These are phyloP conservation scores for Verticillium tricorpus DNA, from an alignment of 2,329 filamentous ascomycete genomes.

Conservation along the genomic window DNA sequence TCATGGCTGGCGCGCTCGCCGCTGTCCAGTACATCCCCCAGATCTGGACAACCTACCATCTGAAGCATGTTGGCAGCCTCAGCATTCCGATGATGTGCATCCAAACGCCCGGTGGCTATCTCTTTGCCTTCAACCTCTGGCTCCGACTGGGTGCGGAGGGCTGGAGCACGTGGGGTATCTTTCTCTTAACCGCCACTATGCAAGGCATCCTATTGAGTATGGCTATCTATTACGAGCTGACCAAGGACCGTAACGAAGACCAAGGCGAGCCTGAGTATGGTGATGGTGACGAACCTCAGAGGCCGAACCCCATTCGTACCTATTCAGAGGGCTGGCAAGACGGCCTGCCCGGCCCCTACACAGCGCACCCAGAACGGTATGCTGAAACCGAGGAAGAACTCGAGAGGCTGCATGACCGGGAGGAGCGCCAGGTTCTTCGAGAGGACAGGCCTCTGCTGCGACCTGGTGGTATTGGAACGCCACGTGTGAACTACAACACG, in stretches of 20 bases:
- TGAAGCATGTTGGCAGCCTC: conserved; percentile 84
- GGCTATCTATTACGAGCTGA: conserved; percentile 72
- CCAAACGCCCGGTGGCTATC: conserved; percentile 86
- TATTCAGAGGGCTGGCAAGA: conserved; percentile 49
- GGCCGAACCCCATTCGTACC: conserved; percentile 35
- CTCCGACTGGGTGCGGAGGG: conserved; percentile 73
- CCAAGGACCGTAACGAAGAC: conserved; percentile 28
- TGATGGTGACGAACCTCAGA: conserved; percentile 16
- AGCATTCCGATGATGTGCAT: conserved; percentile 99
- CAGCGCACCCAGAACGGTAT: conserved; percentile 47
- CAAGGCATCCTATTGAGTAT: conserved; percentile 78
- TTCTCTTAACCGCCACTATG: conserved; percentile 77
- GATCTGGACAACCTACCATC: conserved; percentile 82
- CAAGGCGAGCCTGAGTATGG: not conserved
- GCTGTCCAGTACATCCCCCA: conserved; percentile 92
- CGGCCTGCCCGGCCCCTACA: conserved; percentile 45
- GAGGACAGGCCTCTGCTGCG: conserved; percentile 47
- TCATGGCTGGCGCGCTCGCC: conserved; percentile 73
- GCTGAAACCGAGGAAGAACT: conserved; percentile 47
- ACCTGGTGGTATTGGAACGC: conserved; percentile 45
- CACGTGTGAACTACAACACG: conserved; percentile 33
- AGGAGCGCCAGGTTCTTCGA: conserved; percentile 44
- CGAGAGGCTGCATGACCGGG: conserved; percentile 44
- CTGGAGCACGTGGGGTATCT: conserved; percentile 96
- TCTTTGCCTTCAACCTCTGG: conserved; percentile 84